phyloP scores from a whole-genome alignment of 768 basidiomycete genomes.

The Lenzites betulinus region DNA sequence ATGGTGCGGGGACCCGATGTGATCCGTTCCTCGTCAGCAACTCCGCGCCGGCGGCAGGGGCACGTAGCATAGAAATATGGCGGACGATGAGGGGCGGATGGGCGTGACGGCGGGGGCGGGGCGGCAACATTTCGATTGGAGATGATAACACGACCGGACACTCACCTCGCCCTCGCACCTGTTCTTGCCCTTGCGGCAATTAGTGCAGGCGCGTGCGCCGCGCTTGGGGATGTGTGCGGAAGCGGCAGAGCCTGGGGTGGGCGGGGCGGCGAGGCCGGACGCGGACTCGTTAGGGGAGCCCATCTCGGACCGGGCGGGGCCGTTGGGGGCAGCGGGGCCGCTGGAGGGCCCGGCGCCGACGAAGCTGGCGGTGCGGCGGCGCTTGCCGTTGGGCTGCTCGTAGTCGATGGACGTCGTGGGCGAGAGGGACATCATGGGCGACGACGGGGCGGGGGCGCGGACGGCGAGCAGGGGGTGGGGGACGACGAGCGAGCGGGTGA shows the following conservation, averaged over 20 bases:
- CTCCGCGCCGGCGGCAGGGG: slow-evolving; percentile 14
- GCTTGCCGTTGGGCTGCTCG: slow-evolving; percentile 28
- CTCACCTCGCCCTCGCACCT: slow-evolving; percentile 88
- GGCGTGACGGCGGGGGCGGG: background rate
- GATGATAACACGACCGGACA: slow-evolving; percentile 15
- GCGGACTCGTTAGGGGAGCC: slow-evolving; percentile 20
- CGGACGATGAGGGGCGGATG: background rate
- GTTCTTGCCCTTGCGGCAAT: slow-evolving; percentile 91
- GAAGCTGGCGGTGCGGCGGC: slow-evolving; percentile 26
- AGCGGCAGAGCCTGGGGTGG: slow-evolving; percentile 31
- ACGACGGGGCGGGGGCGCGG: slow-evolving; percentile 4
- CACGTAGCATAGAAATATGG: slow-evolving; percentile 2
- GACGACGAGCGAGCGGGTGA: background rate
- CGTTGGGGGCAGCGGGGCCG: slow-evolving; percentile 20
- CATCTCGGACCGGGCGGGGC: slow-evolving; percentile 21
- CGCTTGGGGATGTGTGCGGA: slow-evolving; percentile 87
- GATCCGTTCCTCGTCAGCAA: slow-evolving; percentile 26
- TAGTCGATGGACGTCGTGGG: slow-evolving; percentile 30
- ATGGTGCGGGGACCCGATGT: too few species aligned
- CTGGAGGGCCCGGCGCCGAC: slow-evolving; percentile 2
- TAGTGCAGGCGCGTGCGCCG: slow-evolving; percentile 86
- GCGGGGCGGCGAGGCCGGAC: slow-evolving; percentile 18
- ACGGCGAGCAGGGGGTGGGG: background rate
- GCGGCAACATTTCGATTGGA: too few species aligned
- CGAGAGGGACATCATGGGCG: slow-evolving; percentile 31